Base-by-base conservation (phyloP, 345 rosid genomes). In the Brassica incana region DNA sequence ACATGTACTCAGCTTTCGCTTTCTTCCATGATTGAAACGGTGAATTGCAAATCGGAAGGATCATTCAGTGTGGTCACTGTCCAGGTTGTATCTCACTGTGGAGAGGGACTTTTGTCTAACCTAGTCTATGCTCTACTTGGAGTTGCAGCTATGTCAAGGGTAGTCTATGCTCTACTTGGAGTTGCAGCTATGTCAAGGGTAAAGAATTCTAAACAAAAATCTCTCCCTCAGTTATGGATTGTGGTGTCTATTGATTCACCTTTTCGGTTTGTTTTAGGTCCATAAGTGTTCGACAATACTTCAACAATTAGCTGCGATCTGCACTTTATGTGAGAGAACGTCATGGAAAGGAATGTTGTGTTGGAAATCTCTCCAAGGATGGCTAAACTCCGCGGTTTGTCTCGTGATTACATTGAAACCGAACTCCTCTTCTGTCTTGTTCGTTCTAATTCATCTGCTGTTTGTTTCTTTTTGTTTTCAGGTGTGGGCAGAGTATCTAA, bases 161-260 rank as follows among this genome's bases (percentile, higher is more conserved):
- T 95, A 92, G 18, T 16, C 18, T 16, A 16, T 88, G 97, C 97
- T 82, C 83, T 94, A 82, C 97, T 94, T 67, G 97, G 99, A 77
- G 91, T 92, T 77, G 93, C 97, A 56, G 97, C 99, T 78, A 91
- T 94, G 97, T 91, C 99, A 75, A 86, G 97, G 94, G 99, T 95
- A 92, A 85, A 45, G 2, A 16, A 25, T 59, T 25, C 1, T 35
- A 40, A 38, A 33, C 60, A 5, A 70, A 63, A 65, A 64, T 30
- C 6, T 20, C 18, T 72, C 12, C 0, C 48, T 20, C 15, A 54
- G 50, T 61, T 30, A 58, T 60, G 25, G 68, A 70, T 63, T 70
- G 35, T 5, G 35, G 71, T 45, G 15, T 36, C 9, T 6, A 6
- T 59, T 65, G 20, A 54, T 38, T 68, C 12, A 7, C 16, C 1